Conservation (phyloP, 2,329 filamentous ascomycete genomes). For the Colletotrichum sp. region DNA sequence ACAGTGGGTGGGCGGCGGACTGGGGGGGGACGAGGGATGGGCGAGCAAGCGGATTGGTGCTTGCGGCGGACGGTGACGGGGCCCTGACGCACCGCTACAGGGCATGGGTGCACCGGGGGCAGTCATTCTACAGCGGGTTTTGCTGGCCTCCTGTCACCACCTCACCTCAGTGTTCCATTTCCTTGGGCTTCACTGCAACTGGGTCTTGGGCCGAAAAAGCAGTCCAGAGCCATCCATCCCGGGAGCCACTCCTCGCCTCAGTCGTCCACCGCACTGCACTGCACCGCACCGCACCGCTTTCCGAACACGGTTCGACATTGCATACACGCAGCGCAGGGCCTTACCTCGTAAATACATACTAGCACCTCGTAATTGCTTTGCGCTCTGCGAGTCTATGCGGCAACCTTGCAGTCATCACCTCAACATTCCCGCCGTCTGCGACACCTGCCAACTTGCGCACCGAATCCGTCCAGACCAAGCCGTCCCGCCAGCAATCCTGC, state of each 20-base stretch:
- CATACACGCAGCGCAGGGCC: not conserved
- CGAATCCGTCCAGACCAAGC: not conserved
- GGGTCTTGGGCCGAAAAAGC: constrained; percentile 14
- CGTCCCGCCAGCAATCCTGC: not conserved
- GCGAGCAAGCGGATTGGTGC: not conserved
- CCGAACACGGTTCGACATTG: constrained; percentile 18
- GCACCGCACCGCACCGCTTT: not conserved
- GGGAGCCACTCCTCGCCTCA: not conserved
- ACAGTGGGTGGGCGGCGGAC: not conserved
- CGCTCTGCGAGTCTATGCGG: not conserved
- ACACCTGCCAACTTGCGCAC: constrained; percentile 1
- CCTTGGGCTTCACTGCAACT: constrained; percentile 13
- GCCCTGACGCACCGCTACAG: not conserved
- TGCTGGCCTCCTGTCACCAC: not conserved
- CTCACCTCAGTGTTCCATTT: not conserved
- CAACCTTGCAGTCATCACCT: not conserved
- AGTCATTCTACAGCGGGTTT: not conserved
- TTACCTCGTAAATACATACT: constrained; percentile 2
- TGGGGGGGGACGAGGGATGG: not conserved
- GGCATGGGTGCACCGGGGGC: not conserved
- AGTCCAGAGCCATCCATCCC: not conserved
- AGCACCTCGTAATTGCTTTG: constrained; percentile 8
- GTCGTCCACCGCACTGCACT: not conserved
- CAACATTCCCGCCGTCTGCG: not conserved
- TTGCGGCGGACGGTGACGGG: not conserved